phyloP scores from a whole-genome alignment of 345 rosid species.

The Eucalyptus tenuipes region DNA sequence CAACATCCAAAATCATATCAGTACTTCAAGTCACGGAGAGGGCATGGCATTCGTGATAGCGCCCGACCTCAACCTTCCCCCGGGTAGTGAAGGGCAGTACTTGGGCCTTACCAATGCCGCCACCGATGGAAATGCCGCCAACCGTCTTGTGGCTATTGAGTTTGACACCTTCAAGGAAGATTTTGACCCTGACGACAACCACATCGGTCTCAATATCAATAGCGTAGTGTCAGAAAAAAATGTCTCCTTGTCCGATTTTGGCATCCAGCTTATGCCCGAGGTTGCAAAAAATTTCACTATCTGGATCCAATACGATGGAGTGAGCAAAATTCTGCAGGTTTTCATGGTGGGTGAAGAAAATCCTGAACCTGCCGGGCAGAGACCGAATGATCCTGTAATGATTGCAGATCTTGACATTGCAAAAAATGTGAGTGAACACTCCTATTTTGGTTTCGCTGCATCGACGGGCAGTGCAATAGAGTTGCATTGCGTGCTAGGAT shows the following conservation, averaged over 20 bases:
- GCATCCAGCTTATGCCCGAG: slow-evolving; percentile 4
- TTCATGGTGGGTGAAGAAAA: slow-evolving; percentile 7
- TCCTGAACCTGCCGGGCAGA: background rate
- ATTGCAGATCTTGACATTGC: slow-evolving; percentile 8
- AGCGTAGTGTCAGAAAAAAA: slow-evolving; percentile 5
- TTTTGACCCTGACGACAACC: slow-evolving; percentile 36
- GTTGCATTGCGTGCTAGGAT: slow-evolving; percentile 24
- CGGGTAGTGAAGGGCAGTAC: slow-evolving; percentile 22
- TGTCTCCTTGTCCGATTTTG: slow-evolving; percentile 7
- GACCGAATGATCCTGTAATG: slow-evolving; percentile 2
- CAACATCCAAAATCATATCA: slow-evolving; percentile 12
- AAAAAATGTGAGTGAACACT: slow-evolving; percentile 5
- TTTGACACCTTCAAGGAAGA: slow-evolving; percentile 33
- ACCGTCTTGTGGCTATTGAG: slow-evolving; percentile 35
- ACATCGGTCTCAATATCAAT: slow-evolving; percentile 38
- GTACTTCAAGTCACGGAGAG: slow-evolving; percentile 13
- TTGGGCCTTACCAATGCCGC: slow-evolving; percentile 43
- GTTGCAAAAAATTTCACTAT: background rate
- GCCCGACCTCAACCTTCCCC: slow-evolving; percentile 17
- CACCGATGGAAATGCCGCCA: slow-evolving; percentile 23
- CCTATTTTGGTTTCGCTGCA: slow-evolving; percentile 37
- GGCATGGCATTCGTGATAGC: slow-evolving; percentile 43
- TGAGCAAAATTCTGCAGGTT: slow-evolving; percentile 4
- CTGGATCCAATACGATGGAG: slow-evolving; percentile 29
- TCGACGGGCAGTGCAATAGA: slow-evolving; percentile 25